Conservation (phyloP, 768 basidiomycete genomes). For the Suillus americanus region DNA sequence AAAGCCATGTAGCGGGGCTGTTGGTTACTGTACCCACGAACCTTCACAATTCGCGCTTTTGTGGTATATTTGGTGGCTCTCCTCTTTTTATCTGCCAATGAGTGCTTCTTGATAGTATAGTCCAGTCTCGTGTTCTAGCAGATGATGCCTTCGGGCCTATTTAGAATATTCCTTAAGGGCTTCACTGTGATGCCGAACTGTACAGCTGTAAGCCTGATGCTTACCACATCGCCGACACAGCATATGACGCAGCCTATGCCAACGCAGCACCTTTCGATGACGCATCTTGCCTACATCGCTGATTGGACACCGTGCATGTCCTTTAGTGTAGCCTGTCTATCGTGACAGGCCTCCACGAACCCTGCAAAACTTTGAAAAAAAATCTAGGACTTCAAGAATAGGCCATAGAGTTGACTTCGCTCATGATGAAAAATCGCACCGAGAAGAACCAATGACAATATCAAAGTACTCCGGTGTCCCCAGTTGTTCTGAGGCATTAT, state of each 20-base stretch:
- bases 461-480: not conserved
- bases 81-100: slow-evolving; percentile 1
- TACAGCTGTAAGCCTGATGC: no score
- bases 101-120: not conserved
- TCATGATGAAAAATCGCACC: not conserved
- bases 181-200: not conserved
- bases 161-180: not conserved
- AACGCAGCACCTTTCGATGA: no score
- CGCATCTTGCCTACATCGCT: no score
- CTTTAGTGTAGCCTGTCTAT: no score
- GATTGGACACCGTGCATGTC: no score
- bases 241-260: no score
- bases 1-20: not conserved
- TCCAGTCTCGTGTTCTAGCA: not conserved
- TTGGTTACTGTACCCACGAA: not conserved
- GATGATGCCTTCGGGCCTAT: not conserved
- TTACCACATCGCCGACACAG: no score
- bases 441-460: not conserved
- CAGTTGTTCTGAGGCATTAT: not conserved
- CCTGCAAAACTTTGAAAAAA: not conserved
- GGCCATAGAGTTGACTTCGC: not conserved
- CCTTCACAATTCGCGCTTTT: not conserved
- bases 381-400: not conserved
- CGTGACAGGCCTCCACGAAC: no score
- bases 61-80: not conserved